A percentile compares a stretch with the other conserved stretches of the same genome.
Conservation (phyloP, 2,329 filamentous ascomycete species). For the Penicillium polonicum region DNA sequence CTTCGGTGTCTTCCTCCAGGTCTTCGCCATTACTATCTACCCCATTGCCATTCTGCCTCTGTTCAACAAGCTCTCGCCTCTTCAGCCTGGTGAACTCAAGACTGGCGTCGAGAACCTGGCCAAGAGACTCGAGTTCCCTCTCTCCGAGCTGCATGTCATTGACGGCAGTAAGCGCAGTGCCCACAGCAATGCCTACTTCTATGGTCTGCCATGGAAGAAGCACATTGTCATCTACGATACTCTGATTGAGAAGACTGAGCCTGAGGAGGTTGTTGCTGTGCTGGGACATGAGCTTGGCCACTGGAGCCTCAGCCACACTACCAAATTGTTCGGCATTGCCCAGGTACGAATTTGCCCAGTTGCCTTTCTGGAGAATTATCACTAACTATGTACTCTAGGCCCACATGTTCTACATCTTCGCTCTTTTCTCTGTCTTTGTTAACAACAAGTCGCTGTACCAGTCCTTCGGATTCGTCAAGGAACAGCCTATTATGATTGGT, state of each 20-base stretch:
- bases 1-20: constrained; percentile 83
- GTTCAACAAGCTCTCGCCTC: constrained; percentile 96
- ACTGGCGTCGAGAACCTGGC: constrained; percentile 81
- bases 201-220: constrained; percentile 98
- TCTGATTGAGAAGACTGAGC: constrained; percentile 89
- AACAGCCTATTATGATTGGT: constrained; percentile 90
- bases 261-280: constrained; percentile 90
- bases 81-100: constrained; percentile 85
- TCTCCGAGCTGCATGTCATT: constrained; percentile 91
- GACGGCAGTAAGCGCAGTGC: constrained; percentile 85
- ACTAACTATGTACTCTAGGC: constrained; percentile 52
- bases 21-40: constrained; percentile 95
- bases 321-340: constrained; percentile 81
- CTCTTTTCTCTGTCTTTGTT: constrained; percentile 95
- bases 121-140: constrained; percentile 80
- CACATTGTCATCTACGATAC: constrained; percentile 99
- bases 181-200: constrained; percentile 93
- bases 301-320: constrained; percentile 95
- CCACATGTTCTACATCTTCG: constrained; percentile 95
- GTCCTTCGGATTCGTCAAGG: constrained; percentile 80
- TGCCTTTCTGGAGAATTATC: background rate
- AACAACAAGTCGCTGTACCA: constrained; percentile 89
- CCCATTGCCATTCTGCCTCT: constrained; percentile 89
- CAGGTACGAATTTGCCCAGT: constrained; percentile 57
- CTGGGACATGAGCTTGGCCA: constrained; percentile 94